Conservation (phyloP, 129 eudicot species). For the Helianthus tuberosus region DNA sequence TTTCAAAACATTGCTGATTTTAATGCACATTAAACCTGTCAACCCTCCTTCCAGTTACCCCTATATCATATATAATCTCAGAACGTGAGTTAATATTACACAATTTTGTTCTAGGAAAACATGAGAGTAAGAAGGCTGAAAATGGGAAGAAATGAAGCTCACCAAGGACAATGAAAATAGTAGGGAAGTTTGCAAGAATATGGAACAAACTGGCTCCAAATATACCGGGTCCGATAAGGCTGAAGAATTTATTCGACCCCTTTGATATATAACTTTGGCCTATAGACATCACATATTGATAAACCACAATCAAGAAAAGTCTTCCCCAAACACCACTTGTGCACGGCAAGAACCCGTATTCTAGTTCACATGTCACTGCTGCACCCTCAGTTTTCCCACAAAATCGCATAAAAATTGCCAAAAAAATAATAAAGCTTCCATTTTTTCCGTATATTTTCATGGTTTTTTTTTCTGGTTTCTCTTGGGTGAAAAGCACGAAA, state of each 20-base stretch:
- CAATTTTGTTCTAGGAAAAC: background rate
- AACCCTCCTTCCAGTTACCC: too few relatives aligned
- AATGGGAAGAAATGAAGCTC: constrained; percentile 9
- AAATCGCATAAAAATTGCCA: constrained; percentile 14
- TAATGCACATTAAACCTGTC: too few relatives aligned
- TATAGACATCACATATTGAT: constrained; percentile 47
- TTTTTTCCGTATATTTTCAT: constrained; percentile 10
- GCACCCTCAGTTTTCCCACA: constrained; percentile 24
- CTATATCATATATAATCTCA: too few relatives aligned
- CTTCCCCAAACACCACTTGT: constrained; percentile 49
- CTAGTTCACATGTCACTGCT: constrained; percentile 48
- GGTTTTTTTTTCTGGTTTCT: background rate
- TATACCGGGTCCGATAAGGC: constrained; percentile 50
- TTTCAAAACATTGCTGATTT: too few relatives aligned
- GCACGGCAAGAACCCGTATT: constrained; percentile 70
- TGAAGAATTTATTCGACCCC: constrained; percentile 50
- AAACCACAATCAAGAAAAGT: constrained; percentile 52
- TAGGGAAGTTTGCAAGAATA: constrained; percentile 52
- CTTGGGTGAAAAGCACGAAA: too few relatives aligned
- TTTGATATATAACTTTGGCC: constrained; percentile 47
- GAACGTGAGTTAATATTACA: too few relatives aligned
- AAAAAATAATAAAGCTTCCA: background rate
- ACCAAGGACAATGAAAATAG: constrained; percentile 47
- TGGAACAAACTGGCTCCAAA: constrained; percentile 63
- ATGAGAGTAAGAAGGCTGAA: background rate